Evolutionary conservation across 371 early-diverging fungal species (phyloP).

Genomic region (Mucor saturninus): DNA sequence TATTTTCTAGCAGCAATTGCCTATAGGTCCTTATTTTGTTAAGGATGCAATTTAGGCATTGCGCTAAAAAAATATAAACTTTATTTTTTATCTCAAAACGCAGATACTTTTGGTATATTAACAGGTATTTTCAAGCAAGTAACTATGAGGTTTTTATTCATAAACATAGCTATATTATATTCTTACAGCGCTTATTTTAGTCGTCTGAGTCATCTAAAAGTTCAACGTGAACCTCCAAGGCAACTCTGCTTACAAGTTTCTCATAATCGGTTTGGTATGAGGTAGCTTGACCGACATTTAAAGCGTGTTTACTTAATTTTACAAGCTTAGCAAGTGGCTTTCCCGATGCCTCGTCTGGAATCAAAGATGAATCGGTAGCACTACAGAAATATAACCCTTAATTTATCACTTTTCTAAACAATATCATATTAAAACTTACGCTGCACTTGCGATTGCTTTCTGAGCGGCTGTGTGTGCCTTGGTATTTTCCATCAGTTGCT

Average conservation of each 20-base stretch:
- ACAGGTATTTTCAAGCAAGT: too few species aligned
- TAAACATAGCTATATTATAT: too few species aligned
- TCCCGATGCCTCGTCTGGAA: constrained; percentile 7
- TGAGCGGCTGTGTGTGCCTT: constrained; percentile 18
- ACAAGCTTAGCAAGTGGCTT: constrained; percentile 17
- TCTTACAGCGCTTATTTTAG: not conserved
- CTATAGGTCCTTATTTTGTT: too few species aligned
- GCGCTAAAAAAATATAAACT: too few species aligned
- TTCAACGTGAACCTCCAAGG: constrained; percentile 24
- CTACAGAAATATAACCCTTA: not conserved
- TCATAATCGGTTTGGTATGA: constrained; percentile 35
- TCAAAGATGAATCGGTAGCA: constrained; percentile 20
- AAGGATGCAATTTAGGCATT: too few species aligned
- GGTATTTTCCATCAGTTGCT: constrained; percentile 27
- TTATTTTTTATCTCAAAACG: too few species aligned
- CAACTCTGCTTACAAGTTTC: constrained; percentile 28
- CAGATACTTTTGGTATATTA: too few species aligned
- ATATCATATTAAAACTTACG: constrained; percentile 11
- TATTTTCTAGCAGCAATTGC: too few species aligned
- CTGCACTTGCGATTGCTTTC: not conserved
- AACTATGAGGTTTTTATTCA: too few species aligned
- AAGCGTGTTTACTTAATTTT: constrained; percentile 26
- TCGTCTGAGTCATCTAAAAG: constrained; percentile 11
- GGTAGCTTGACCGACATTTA: constrained; percentile 32
- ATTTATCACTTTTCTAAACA: not conserved